Percentiles rank a stretch among this genome's conserved stretches.
These are phyloP conservation scores for Microthlaspi erraticum DNA, from an alignment of 345 rosid species.

Conservation along the genomic window DNA sequence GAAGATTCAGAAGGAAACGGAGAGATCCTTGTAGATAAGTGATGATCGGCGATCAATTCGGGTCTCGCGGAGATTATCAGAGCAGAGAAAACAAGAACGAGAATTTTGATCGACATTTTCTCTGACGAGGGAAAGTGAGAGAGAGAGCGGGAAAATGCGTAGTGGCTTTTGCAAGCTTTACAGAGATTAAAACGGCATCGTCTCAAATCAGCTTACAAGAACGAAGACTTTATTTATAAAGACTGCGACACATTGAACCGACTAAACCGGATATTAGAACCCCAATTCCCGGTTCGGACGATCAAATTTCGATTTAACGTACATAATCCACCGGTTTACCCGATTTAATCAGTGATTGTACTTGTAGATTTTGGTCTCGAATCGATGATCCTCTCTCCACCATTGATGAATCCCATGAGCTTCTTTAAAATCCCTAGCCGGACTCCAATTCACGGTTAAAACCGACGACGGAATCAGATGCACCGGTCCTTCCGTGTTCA, in stretches of 20 bases:
- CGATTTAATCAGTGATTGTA: slow-evolving; percentile 47
- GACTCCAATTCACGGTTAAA: slow-evolving; percentile 54
- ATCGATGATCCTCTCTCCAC: slow-evolving; percentile 70
- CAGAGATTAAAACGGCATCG: slow-evolving; percentile 30
- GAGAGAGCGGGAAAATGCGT: slow-evolving; percentile 45
- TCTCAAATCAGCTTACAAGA: slow-evolving; percentile 9
- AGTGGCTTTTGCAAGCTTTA: slow-evolving; percentile 9
- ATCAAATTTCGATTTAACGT: slow-evolving; percentile 10
- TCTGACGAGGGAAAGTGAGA: slow-evolving; percentile 11
- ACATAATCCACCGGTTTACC: slow-evolving; percentile 11
- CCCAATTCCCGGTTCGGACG: neutral
- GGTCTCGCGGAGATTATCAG: slow-evolving; percentile 45
- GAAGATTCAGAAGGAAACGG: slow-evolving; percentile 18
- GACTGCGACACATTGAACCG: slow-evolving; percentile 6
- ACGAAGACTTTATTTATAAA: neutral
- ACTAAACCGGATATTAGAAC: slow-evolving; percentile 2
- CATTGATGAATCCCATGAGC: slow-evolving; percentile 97
- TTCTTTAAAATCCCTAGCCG: slow-evolving; percentile 56
- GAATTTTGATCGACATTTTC: slow-evolving; percentile 51
- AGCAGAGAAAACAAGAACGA: slow-evolving; percentile 44
- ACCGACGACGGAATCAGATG: slow-evolving; percentile 83
- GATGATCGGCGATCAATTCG: slow-evolving; percentile 36
- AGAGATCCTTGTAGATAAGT: slow-evolving; percentile 20
- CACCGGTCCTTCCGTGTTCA: slow-evolving; percentile 59
- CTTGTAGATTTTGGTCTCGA: slow-evolving; percentile 59